These are phyloP conservation scores for Ophiosphaerella narmari DNA, from an alignment of 2,329 filamentous ascomycete species.

Conservation along the genomic window DNA sequence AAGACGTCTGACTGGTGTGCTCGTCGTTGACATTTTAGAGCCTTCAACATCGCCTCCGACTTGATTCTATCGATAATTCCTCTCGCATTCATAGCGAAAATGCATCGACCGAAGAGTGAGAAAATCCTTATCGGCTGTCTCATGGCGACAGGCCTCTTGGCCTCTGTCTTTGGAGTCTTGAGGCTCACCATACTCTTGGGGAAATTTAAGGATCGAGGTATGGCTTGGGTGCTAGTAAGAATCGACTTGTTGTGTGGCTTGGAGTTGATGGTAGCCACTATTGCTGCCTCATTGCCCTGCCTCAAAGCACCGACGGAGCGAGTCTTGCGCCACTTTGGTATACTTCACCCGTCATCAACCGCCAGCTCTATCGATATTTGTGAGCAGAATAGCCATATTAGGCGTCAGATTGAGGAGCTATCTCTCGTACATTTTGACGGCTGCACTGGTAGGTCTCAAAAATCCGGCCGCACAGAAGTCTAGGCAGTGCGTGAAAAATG, in stretches of 20 bases:
- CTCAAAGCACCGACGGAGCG: background rate
- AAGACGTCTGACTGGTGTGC: no score
- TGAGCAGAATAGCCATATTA: no score
- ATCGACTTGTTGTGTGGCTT: background rate
- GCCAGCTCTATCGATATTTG: no score
- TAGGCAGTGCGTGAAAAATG: no score
- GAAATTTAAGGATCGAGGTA: background rate
- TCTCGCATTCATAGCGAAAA: background rate
- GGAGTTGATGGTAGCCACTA: background rate
- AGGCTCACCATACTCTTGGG: background rate
- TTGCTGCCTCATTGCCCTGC: background rate
- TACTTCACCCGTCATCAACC: no score
- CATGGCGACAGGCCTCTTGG: background rate
- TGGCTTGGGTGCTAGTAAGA: background rate
- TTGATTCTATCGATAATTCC: background rate
- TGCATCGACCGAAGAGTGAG: background rate
- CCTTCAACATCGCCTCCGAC: no score
- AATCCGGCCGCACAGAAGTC: no score
- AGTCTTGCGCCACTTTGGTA: background rate
- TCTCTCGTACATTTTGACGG: no score
- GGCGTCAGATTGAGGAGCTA: no score
- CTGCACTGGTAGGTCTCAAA: no score
- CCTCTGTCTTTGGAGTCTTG: background rate
- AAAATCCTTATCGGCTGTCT: background rate
- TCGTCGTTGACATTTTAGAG: no score